Evolutionary conservation across 2,329 filamentous ascomycete species (phyloP), one percentile per base, ranked within the genome.

Genomic region (Helotiales sp.): DNA sequence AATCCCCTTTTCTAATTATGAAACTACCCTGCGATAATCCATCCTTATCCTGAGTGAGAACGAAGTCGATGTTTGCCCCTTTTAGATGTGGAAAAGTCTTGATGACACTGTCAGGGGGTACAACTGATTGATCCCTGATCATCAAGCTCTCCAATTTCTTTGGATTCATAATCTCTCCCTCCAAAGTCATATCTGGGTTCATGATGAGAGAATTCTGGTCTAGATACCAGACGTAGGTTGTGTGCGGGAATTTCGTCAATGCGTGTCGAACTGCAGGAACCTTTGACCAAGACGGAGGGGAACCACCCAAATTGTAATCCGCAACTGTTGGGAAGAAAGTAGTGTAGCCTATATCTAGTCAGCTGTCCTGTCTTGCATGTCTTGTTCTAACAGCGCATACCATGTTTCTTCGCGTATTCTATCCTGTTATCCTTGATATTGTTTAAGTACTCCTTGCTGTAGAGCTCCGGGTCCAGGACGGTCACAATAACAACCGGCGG

Each of bases 91-190:
- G 83, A 77, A 97, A 97, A 0, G 96, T 98, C 83, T 92, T 95
- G 81, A 99, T 98, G 74, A 99, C 94, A 80, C 93, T 97, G 80
- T 97, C 93, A 0, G 96, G 96, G 1, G 95, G 96, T 8, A 98
- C 95, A 60, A 99, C 89, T 6, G 96, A 88, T 63, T 89, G 85
- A 78, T 97, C 92, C 77, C 89, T 91, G 73, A 96, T 87, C 93
- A 98, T 97, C 65, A 92, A 78, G 24, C 83, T 84, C 75, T 96
- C 91, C 57, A 99, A 84, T 64, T 84, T 87, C 61, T 82, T 82
- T 11, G 88, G 81, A 11, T 87, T 82, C 78, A 96, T 87, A 45
- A 99, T 80, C 73, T 93, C 87, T 1, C 87, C 83, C 71, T 93
- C 88, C 37, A 98, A 81, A 15, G 87, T 86, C 62, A 91, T 80